phyloP scores from a whole-genome alignment of 371 early-diverging fungal species.

The Mucor saturninus region DNA sequence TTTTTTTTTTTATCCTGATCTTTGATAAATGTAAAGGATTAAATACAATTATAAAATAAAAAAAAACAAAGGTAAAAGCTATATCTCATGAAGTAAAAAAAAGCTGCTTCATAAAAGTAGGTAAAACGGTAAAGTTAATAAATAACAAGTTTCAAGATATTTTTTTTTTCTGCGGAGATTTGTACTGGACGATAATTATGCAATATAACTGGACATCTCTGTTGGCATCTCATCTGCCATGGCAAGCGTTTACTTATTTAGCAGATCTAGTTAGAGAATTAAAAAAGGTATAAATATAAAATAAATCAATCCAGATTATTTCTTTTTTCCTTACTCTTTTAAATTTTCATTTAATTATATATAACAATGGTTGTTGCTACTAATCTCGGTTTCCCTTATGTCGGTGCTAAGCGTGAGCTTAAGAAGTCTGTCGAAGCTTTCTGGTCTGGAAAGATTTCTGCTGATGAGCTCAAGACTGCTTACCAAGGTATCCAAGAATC shows the following conservation, averaged over 20 bases:
- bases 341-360: slow-evolving; percentile 3
- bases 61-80: too few relatives aligned
- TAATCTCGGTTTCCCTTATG: slow-evolving; percentile 82
- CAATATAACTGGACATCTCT: slow-evolving; percentile 11
- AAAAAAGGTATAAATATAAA: not conserved
- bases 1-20: too few relatives aligned
- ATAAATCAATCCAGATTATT: not conserved
- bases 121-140: too few relatives aligned
- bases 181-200: not conserved
- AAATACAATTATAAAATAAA: not conserved
- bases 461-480: slow-evolving; percentile 71
- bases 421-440: slow-evolving; percentile 88
- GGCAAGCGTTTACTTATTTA: not conserved
- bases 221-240: slow-evolving; percentile 19
- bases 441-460: slow-evolving; percentile 90
- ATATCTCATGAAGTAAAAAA: too few relatives aligned
- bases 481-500: slow-evolving; percentile 79
- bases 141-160: not conserved
- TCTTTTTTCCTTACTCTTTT: slow-evolving; percentile 9
- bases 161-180: slow-evolving; percentile 10
- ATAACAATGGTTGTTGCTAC: slow-evolving; percentile 68
- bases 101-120: too few relatives aligned
- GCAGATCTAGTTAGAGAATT: slow-evolving; percentile 11
- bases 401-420: slow-evolving; percentile 89
- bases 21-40: too few relatives aligned